These are phyloP conservation scores for Fusarium verrucosum DNA, from an alignment of 2,329 filamentous ascomycete species.

Conservation along the genomic window DNA sequence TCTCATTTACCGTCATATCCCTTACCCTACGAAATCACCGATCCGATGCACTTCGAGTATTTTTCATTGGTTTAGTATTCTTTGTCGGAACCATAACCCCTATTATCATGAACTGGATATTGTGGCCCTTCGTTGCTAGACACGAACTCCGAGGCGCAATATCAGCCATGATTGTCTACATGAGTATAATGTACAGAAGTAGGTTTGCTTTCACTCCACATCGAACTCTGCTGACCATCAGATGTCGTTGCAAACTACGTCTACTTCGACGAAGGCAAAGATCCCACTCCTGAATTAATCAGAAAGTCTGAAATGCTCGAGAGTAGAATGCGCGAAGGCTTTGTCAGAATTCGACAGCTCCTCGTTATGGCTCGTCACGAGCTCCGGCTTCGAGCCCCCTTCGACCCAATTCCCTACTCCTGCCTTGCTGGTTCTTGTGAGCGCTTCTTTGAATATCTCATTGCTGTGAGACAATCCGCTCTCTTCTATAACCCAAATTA, in stretches of 20 bases:
- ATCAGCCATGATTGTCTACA: slow-evolving; percentile 66
- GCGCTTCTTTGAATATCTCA: slow-evolving; percentile 67
- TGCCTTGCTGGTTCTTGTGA: slow-evolving; percentile 65
- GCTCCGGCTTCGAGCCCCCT: slow-evolving; percentile 65
- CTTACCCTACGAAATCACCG: slow-evolving; percentile 52
- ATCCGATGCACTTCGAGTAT: slow-evolving; percentile 54
- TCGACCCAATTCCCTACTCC: slow-evolving; percentile 65
- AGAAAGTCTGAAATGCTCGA: slow-evolving; percentile 66
- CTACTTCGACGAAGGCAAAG: slow-evolving; percentile 64
- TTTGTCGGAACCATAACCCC: slow-evolving; percentile 63
- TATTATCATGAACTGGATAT: slow-evolving; percentile 65
- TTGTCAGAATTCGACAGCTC: slow-evolving; percentile 65
- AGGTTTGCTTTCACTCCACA: slow-evolving; percentile 11
- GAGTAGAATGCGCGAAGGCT: slow-evolving; percentile 67
- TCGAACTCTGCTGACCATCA: slow-evolving; percentile 30
- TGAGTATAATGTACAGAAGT: slow-evolving; percentile 66
- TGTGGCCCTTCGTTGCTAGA: slow-evolving; percentile 70
- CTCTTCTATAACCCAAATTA: slow-evolving; percentile 66
- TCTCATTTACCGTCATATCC: slow-evolving; percentile 65
- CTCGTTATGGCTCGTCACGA: slow-evolving; percentile 67
- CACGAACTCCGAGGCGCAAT: slow-evolving; percentile 66
- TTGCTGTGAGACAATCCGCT: slow-evolving; percentile 66
- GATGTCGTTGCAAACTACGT: slow-evolving; percentile 65
- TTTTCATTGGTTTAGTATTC: slow-evolving; percentile 60
- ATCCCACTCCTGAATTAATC: slow-evolving; percentile 62